phyloP scores from a whole-genome alignment of 1,284 basidiomycete species.

The Somion occarium region DNA sequence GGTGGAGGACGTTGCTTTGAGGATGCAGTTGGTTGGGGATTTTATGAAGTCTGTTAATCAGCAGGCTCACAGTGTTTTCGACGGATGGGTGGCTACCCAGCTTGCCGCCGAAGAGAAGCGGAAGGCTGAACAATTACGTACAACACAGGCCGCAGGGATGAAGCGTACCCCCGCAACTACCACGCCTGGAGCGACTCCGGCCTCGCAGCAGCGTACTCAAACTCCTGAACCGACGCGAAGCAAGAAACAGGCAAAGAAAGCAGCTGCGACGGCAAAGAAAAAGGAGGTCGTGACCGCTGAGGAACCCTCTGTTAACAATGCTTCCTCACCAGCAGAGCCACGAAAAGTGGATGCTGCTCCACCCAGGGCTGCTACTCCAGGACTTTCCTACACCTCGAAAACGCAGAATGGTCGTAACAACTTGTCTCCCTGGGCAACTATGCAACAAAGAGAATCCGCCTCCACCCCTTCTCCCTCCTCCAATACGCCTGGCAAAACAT shows the following conservation, averaged over 20 bases:
- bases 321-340: neutral
- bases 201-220: neutral
- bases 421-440: neutral
- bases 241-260: constrained; percentile 3
- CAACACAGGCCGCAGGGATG: neutral
- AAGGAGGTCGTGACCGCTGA: neutral
- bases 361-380: neutral
- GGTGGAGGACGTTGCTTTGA: neutral
- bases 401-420: neutral
- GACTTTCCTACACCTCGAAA: neutral
- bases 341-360: neutral
- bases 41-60: neutral
- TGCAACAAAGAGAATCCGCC: neutral
- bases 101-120: neutral
- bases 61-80: neutral
- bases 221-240: neutral
- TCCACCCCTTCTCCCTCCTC: neutral
- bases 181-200: neutral
- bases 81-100: neutral
- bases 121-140: neutral
- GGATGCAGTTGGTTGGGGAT: neutral
- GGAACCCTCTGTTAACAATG: neutral
- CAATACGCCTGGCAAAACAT: neutral
- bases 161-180: neutral
- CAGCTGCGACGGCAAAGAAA: neutral